A percentile compares a stretch with the other conserved stretches of the same genome.
Evolutionary conservation across 192 early-diverging fungal genomes (phyloP).

Genomic region (Phycomyces blakesleeanus): DNA sequence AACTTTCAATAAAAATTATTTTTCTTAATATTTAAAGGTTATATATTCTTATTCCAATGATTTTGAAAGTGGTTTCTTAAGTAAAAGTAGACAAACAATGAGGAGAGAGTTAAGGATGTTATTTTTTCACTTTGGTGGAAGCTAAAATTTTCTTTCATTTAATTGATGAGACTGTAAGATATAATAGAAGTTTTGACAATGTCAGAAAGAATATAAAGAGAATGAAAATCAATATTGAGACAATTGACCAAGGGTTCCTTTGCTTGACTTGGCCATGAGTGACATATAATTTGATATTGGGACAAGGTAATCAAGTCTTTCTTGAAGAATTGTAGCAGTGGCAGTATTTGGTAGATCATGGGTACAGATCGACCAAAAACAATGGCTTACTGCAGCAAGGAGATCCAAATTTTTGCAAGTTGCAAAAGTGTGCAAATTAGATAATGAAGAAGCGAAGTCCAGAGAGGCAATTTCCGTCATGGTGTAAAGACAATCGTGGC

Average conservation of each 20-base stretch:
- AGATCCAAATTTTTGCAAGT: constrained; percentile 1
- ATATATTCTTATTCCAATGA: too few relatives aligned
- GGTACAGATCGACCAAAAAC: constrained; percentile 4
- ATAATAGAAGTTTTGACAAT: constrained; percentile 4
- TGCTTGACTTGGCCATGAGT: constrained; percentile 10
- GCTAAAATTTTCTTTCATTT: too few relatives aligned
- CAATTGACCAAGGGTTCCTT: constrained; percentile 5
- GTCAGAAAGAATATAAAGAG: constrained; percentile 7
- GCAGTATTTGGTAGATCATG: constrained; percentile 8
- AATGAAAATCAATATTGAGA: constrained; percentile 10
- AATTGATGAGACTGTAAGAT: too few relatives aligned
- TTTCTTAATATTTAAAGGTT: too few relatives aligned
- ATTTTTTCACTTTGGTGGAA: too few relatives aligned
- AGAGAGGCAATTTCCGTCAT: constrained; percentile 13
- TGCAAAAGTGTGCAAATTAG: background rate
- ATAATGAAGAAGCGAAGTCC: constrained; percentile 5
- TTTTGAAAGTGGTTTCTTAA: too few relatives aligned
- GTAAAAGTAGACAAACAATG: too few relatives aligned
- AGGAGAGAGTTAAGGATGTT: too few relatives aligned
- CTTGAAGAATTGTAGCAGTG: background rate
- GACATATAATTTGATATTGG: constrained; percentile 7
- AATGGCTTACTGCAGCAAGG: background rate
- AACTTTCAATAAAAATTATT: too few relatives aligned
- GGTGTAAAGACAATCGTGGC: background rate
- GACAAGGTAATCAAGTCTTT: background rate